Percentiles rank a stretch among this genome's conserved stretches.
These are phyloP conservation scores for Mrakia blollopis DNA, from an alignment of 768 basidiomycete genomes.

Conservation along the genomic window DNA sequence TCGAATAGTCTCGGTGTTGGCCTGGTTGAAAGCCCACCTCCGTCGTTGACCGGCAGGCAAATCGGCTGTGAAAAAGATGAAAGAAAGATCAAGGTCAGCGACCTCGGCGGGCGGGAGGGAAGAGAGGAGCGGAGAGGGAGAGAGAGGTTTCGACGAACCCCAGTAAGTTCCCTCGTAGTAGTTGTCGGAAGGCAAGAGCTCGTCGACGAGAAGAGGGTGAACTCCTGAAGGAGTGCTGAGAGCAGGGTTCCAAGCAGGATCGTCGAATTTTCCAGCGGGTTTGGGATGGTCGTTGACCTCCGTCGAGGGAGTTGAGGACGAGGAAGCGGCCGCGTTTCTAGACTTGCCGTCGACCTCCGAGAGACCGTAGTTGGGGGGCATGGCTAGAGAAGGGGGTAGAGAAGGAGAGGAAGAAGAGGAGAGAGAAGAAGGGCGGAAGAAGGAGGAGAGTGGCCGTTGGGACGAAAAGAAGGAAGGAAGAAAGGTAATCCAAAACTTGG, in stretches of 20 bases:
- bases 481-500: not conserved
- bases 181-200: conserved; percentile 38
- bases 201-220: conserved; percentile 27
- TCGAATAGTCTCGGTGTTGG: conserved; percentile 41
- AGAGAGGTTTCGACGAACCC: conserved; percentile 47
- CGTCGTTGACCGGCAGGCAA: conserved; percentile 15
- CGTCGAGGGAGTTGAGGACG: not conserved
- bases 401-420: not conserved
- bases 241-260: conserved; percentile 4
- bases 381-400: not conserved
- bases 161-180: conserved; percentile 41
- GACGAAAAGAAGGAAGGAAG: not conserved
- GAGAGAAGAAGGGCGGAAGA: not conserved
- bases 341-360: conserved; percentile 6
- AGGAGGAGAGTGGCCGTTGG: not conserved
- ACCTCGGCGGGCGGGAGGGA: conserved; percentile 20
- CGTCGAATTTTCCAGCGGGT: not conserved
- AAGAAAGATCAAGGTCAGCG: not conserved
- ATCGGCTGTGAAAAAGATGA: conserved; percentile 26
- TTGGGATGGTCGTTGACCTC: not conserved
- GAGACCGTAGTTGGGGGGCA: not conserved
- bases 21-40: conserved; percentile 42
- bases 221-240: conserved; percentile 7
- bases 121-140: conserved; percentile 7
- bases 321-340: not conserved